Evolutionary conservation across 176 grass and related monocot genomes (phyloP), one percentile per base, ranked within the genome.

Genomic region (Rhipidocladum racemiflorum): DNA sequence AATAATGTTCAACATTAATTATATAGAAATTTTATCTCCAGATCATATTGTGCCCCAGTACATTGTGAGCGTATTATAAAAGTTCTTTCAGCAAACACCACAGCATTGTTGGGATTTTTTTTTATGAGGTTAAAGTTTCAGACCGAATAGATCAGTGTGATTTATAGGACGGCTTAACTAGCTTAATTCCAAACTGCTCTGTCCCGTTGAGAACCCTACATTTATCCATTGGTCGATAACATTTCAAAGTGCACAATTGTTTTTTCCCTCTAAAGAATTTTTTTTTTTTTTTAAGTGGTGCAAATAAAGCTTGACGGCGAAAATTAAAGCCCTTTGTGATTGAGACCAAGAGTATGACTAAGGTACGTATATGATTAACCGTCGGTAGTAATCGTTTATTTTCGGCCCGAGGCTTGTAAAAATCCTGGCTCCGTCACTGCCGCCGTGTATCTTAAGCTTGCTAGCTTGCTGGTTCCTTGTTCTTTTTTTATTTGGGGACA

Each of bases 381-480:
- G 4, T 9, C 65, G n/a, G n/a, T n/a, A n/a, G n/a, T n/a, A n/a
- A n/a, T n/a, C n/a, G n/a, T n/a, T n/a, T n/a, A n/a, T n/a, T n/a
- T n/a, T n/a, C n/a, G n/a, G n/a, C n/a, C n/a, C n/a, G n/a, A n/a
- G n/a, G n/a, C n/a, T n/a, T n/a, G n/a, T n/a, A n/a, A n/a, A n/a
- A n/a, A n/a, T n/a, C n/a, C n/a, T n/a, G n/a, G n/a, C n/a, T n/a
- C n/a, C n/a, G n/a, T n/a, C n/a, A n/a, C n/a, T n/a, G n/a, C n/a
- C n/a, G n/a, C n/a, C n/a, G 11, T 57, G 83, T 49, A 14, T 39
- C 13, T 69, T 85, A 76, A 65, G 88, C 83, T 65, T 85, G 54
- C 4, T 34, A n/a, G n/a, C n/a, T n/a, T n/a, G n/a, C 45, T 81
- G 77, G 45, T 46, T 76, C 70, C 77, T 46, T 68, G 81, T 70